Conservation (phyloP, 2,329 filamentous ascomycete species). For the Sclerotinia trifoliorum region DNA sequence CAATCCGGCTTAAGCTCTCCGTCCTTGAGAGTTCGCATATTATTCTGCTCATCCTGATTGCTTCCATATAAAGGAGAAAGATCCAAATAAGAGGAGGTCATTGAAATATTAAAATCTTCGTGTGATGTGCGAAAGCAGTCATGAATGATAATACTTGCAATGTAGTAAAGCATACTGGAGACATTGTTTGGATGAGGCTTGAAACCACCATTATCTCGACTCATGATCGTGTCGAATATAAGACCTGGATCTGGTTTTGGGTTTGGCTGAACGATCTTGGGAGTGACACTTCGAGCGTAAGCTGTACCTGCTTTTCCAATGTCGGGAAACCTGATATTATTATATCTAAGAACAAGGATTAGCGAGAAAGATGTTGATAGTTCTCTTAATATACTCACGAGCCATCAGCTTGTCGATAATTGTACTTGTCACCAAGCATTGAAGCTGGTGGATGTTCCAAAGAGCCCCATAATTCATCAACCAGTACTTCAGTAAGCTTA, state of each 20-base stretch:
- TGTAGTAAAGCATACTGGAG: slow-evolving; percentile 49
- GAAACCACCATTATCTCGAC: slow-evolving; percentile 33
- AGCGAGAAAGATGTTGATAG: neutral
- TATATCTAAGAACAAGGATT: slow-evolving; percentile 1
- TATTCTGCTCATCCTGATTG: slow-evolving; percentile 49
- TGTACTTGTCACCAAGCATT: slow-evolving; percentile 59
- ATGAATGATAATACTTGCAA: slow-evolving; percentile 53
- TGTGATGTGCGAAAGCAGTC: slow-evolving; percentile 45
- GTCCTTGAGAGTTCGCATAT: slow-evolving; percentile 60
- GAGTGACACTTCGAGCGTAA: slow-evolving; percentile 63
- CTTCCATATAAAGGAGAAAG: slow-evolving; percentile 47
- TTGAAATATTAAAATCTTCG: slow-evolving; percentile 25
- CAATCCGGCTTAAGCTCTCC: slow-evolving; percentile 70
- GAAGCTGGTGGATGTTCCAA: slow-evolving; percentile 69
- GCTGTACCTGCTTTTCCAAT: slow-evolving; percentile 65
- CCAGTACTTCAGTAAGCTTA: slow-evolving; percentile 64
- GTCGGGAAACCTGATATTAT: slow-evolving; percentile 60
- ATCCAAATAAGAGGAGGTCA: slow-evolving; percentile 46
- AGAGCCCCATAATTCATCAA: slow-evolving; percentile 67
- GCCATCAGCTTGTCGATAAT: slow-evolving; percentile 64
- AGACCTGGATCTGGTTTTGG: slow-evolving; percentile 61
- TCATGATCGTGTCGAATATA: slow-evolving; percentile 59
- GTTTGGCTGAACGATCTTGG: slow-evolving; percentile 57
- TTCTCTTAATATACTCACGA: slow-evolving; percentile 51
- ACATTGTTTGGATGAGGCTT: slow-evolving; percentile 46